Evolutionary conservation across 83 land plant species (phyloP).

Genomic region (Diphasiastrum complanatum): DNA sequence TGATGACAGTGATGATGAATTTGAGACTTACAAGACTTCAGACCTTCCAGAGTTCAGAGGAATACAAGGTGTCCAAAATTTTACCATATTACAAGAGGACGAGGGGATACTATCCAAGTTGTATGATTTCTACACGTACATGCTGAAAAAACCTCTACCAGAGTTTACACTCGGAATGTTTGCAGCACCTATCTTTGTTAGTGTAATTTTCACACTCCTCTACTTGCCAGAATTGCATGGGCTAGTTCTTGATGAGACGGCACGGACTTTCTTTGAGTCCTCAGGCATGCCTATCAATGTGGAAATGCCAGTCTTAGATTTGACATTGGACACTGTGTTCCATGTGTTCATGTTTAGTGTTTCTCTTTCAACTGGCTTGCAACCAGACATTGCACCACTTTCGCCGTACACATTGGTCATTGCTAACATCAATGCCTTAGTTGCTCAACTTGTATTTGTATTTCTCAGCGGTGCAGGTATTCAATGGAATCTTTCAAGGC

Average conservation of each 20-base stretch:
- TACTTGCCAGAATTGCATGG: conserved; percentile 42
- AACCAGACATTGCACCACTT: conserved; percentile 40
- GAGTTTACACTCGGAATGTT: conserved; percentile 35
- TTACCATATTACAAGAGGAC: conserved; percentile 35
- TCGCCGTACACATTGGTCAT: conserved; percentile 41
- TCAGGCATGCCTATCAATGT: conserved; percentile 6
- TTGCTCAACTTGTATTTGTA: conserved; percentile 36
- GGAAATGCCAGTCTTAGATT: conserved; percentile 20
- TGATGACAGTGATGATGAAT: conserved; percentile 36
- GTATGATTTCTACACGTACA: conserved; percentile 33
- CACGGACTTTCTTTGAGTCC: conserved; percentile 7
- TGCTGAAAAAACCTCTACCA: conserved; percentile 37
- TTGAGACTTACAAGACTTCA: conserved; percentile 30
- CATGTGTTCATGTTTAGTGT: conserved; percentile 41
- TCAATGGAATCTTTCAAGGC: too few species aligned
- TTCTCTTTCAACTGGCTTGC: conserved; percentile 41
- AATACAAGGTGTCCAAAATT: conserved; percentile 20
- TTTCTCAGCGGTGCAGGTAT: conserved; percentile 49
- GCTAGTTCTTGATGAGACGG: conserved; percentile 34
- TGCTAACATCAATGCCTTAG: conserved; percentile 41
- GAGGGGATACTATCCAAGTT: conserved; percentile 23
- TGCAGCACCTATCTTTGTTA: conserved; percentile 32
- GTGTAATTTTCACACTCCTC: conserved; percentile 33
- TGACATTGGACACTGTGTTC: conserved; percentile 33
- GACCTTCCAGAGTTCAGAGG: conserved; percentile 43